A percentile compares a stretch with the other conserved stretches of the same genome.
phyloP scores from a whole-genome alignment of 306 rosid genomes.

The Quercus robur region DNA sequence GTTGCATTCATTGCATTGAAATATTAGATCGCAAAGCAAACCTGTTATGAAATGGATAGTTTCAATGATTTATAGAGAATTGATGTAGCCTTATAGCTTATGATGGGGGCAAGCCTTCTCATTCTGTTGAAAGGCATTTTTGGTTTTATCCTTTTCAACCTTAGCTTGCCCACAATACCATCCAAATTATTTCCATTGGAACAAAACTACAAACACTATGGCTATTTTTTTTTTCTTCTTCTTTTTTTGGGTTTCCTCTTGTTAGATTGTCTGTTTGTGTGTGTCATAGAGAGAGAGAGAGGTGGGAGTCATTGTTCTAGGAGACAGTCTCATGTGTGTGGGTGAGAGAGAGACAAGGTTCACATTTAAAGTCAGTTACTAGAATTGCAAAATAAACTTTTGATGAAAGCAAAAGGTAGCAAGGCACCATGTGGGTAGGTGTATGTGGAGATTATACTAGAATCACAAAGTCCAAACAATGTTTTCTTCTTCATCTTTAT shows the following conservation, averaged over 20 bases:
- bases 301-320: neutral
- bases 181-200: too few species aligned
- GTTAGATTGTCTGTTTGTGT: neutral
- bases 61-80: too few species aligned
- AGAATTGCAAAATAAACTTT: neutral
- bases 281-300: neutral
- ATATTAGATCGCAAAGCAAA: too few species aligned
- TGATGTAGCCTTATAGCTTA: too few species aligned
- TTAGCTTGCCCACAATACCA: too few species aligned
- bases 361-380: neutral
- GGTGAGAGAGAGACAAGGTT: neutral
- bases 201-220: neutral
- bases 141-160: too few species aligned
- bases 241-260: neutral
- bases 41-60: too few species aligned
- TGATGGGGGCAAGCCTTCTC: too few species aligned
- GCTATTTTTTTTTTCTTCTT: neutral
- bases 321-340: neutral
- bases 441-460: neutral
- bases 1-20: too few species aligned
- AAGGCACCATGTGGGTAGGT: neutral
- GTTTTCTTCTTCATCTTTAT: neutral
- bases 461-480: neutral
- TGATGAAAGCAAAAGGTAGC: neutral
- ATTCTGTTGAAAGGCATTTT: too few species aligned